These are phyloP conservation scores for Isabelozyma rhagii DNA, from an alignment of 805 yeast species.

Conservation along the genomic window DNA sequence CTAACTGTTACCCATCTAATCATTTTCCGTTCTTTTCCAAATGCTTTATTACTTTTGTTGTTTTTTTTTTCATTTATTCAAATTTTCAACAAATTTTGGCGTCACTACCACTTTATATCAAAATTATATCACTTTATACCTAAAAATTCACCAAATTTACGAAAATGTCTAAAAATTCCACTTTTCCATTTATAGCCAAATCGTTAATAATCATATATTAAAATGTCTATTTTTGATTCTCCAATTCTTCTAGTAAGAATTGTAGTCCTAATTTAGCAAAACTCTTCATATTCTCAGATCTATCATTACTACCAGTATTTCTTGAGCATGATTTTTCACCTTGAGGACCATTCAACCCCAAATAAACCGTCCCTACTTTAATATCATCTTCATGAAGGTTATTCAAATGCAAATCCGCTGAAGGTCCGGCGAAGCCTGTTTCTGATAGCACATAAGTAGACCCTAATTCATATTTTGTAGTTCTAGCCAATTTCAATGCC, in stretches of 20 bases:
- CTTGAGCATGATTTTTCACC: slow-evolving; percentile 48
- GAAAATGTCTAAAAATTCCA: not conserved
- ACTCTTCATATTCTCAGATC: slow-evolving; percentile 69
- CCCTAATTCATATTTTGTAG: slow-evolving; percentile 75
- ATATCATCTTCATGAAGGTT: slow-evolving; percentile 12
- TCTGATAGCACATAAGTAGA: slow-evolving; percentile 80
- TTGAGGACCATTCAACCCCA: slow-evolving; percentile 67
- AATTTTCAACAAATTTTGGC: not conserved
- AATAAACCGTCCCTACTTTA: slow-evolving; percentile 63
- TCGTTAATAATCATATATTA: not conserved
- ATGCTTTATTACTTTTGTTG: too few relatives aligned
- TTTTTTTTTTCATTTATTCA: too few relatives aligned
- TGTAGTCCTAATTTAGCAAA: slow-evolving; percentile 69
- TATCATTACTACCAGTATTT: slow-evolving; percentile 46
- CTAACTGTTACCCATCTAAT: too few relatives aligned
- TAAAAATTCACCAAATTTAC: too few relatives aligned
- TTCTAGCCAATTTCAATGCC: slow-evolving; percentile 73
- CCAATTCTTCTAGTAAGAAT: slow-evolving; percentile 53
- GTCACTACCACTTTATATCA: too few relatives aligned
- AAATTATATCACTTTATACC: too few relatives aligned
- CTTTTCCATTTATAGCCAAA: not conserved
- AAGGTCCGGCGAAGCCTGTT: slow-evolving; percentile 87
- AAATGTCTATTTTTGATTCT: slow-evolving; percentile 6
- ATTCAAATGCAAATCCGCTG: slow-evolving; percentile 38
- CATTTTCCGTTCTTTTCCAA: too few relatives aligned